Conservation (phyloP, 2,329 filamentous ascomycete species). For the Pseudopyrenochaeta lycopersici region DNA sequence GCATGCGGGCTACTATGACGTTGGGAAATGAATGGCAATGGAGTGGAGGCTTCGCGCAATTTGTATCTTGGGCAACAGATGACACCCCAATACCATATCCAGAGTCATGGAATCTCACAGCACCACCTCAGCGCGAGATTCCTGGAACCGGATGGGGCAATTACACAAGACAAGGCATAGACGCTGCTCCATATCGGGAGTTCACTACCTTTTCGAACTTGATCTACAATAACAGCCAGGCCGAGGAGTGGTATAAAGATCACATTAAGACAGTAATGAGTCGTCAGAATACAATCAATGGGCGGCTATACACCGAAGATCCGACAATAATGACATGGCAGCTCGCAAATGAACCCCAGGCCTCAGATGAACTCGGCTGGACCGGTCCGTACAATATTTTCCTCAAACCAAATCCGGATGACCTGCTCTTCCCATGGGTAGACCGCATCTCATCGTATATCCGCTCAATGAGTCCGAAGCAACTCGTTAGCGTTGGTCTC, state of each 20-base stretch:
- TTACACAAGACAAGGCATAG: constrained; percentile 46
- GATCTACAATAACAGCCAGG: constrained; percentile 46
- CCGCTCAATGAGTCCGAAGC: constrained; percentile 45
- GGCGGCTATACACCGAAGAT: constrained; percentile 47
- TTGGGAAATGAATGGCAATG: constrained; percentile 53
- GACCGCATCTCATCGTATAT: constrained; percentile 49
- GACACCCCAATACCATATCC: constrained; percentile 49
- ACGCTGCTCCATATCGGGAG: constrained; percentile 42
- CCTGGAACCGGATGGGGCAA: constrained; percentile 52
- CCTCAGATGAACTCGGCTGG: constrained; percentile 33
- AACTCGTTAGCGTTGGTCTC: constrained; percentile 51
- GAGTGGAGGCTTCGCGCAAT: constrained; percentile 51
- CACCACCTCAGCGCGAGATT: constrained; percentile 42
- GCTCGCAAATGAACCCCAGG: constrained; percentile 52
- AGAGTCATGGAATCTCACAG: constrained; percentile 49
- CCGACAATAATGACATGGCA: constrained; percentile 54
- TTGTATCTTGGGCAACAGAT: constrained; percentile 50
- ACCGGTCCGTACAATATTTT: constrained; percentile 38
- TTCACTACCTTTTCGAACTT: constrained; percentile 43
- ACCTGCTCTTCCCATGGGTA: constrained; percentile 49
- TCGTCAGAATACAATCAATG: constrained; percentile 50
- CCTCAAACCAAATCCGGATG: constrained; percentile 37
- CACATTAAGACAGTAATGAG: constrained; percentile 49
- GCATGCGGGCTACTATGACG: constrained; percentile 54
- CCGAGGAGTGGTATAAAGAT: constrained; percentile 48